These are phyloP conservation scores for Pleurotus cornucopiae DNA, from an alignment of 768 basidiomycete genomes.

Conservation along the genomic window DNA sequence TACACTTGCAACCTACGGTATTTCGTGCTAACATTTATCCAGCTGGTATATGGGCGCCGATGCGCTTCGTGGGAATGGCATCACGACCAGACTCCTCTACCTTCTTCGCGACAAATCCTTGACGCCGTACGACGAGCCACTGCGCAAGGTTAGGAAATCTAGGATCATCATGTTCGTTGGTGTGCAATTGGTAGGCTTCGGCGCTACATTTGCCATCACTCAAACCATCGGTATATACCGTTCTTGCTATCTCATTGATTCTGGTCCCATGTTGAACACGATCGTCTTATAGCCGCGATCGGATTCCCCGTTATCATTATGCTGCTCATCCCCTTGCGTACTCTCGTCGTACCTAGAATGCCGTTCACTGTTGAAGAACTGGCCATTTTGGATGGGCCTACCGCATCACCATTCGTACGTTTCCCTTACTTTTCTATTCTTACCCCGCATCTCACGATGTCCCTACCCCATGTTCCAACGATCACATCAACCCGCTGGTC, in stretches of 20 bases:
- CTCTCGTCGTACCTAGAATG: slow-evolving; percentile 65
- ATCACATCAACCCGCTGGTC: neutral
- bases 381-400: slow-evolving; percentile 81
- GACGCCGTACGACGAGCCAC: slow-evolving; percentile 63
- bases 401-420: slow-evolving; percentile 84
- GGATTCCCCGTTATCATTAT: slow-evolving; percentile 90
- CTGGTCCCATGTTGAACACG: neutral
- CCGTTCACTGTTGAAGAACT: slow-evolving; percentile 79
- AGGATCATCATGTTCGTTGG: slow-evolving; percentile 67
- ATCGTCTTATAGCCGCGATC: slow-evolving; percentile 65
- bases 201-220: slow-evolving; percentile 84
- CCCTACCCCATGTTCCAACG: neutral
- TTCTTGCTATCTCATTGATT: slow-evolving; percentile 26
- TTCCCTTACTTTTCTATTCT: neutral
- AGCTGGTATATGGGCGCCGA: slow-evolving; percentile 94
- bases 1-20: neutral
- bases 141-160: slow-evolving; percentile 69
- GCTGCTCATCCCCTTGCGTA: slow-evolving; percentile 73
- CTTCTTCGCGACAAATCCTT: slow-evolving; percentile 69
- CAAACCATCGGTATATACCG: slow-evolving; percentile 69
- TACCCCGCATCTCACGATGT: slow-evolving; percentile 19
- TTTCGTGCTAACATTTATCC: neutral
- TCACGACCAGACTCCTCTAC: slow-evolving; percentile 77
- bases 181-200: slow-evolving; percentile 81
- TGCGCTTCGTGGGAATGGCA: slow-evolving; percentile 76